Base-by-base conservation (phyloP, 495 filamentous ascomycete species). In the Penicillium herquei region DNA sequence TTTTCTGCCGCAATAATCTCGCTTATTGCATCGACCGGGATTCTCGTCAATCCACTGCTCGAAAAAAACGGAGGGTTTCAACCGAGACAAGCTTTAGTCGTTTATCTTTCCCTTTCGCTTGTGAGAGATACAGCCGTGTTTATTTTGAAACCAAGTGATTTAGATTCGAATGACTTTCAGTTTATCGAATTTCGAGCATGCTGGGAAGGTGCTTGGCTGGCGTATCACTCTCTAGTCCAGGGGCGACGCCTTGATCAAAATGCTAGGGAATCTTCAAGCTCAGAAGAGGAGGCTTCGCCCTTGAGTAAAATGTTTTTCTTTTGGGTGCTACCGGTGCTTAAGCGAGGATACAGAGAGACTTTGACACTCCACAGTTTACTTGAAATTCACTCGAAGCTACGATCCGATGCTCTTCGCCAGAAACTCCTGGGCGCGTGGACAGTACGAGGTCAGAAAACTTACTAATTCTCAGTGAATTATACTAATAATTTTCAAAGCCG, bases 291-390 rank as follows among this genome's bases (percentile, higher is more conserved):
- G 30, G 49, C 49, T 16, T 18, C 37, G 5, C 16, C 33, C n/a
- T n/a, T 41, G 0, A 32, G 49, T 40, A 18, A 18, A 41, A 3
- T 51, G 0, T 42, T 51, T 32, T 42, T 51, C 37, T 17, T 13
- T 14, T 51, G 49, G 49, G 37, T 51, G 18, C 3, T 40, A 39
- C 49, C 49, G 7, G 9, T 51, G 9, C 49, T 51, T 18, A 51
- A 40, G 35, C n/a, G 32, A 42, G 49, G 49, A 3, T 51, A 51
- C 10, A 41, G 7, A 0, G 4, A 16, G 30, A 51, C 18, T 26
- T 14, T 51, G 35, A n/a, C 35, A 40, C 26, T 51, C n/a, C 17
- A 39, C 18, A 51, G 8, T 33, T 26, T 51, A 30, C 49, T 35
- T 17, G 49, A 51, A 8, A 51, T 51, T 7, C 34, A 51, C 49